Conservation (phyloP, 345 rosid genomes). For the Rhizophora mangle region DNA sequence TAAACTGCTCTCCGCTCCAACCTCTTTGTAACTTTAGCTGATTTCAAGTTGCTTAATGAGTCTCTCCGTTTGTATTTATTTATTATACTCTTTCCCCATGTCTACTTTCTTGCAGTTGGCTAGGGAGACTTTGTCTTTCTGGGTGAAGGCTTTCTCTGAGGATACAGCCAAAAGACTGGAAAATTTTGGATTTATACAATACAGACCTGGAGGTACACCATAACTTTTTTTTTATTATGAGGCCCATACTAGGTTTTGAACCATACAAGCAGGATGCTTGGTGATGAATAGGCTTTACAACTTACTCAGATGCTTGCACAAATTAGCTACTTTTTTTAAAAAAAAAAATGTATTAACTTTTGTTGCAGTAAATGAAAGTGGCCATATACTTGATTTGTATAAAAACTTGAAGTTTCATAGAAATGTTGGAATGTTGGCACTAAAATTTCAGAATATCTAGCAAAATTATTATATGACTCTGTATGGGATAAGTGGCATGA, state of each 20-base stretch:
- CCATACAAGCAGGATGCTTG: not conserved
- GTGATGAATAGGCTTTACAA: slow-evolving; percentile 5
- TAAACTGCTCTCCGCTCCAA: not conserved
- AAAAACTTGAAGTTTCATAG: not conserved
- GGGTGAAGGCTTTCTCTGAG: slow-evolving; percentile 99
- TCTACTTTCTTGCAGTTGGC: slow-evolving; percentile 62
- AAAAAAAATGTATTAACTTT: not conserved
- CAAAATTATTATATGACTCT: too few relatives aligned
- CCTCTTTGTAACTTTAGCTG: not conserved
- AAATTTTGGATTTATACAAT: slow-evolving; percentile 92
- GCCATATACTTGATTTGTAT: not conserved
- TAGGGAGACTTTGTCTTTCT: slow-evolving; percentile 90
- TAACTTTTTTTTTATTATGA: not conserved
- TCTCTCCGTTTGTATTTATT: slow-evolving; percentile 1
- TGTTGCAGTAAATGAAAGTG: not conserved
- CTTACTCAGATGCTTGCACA: not conserved
- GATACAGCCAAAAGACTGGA: slow-evolving; percentile 96
- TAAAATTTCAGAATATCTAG: too few relatives aligned
- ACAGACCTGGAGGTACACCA: slow-evolving; percentile 83
- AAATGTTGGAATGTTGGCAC: not conserved
- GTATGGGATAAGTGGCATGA: too few relatives aligned
- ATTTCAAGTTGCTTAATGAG: not conserved
- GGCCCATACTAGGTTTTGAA: not conserved
- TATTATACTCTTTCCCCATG: not conserved
- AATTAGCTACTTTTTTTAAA: not conserved